Evolutionary conservation across 2,329 filamentous ascomycete species (phyloP), one percentile per base, ranked within the genome.

Genomic region (Xylariaceae sp.): DNA sequence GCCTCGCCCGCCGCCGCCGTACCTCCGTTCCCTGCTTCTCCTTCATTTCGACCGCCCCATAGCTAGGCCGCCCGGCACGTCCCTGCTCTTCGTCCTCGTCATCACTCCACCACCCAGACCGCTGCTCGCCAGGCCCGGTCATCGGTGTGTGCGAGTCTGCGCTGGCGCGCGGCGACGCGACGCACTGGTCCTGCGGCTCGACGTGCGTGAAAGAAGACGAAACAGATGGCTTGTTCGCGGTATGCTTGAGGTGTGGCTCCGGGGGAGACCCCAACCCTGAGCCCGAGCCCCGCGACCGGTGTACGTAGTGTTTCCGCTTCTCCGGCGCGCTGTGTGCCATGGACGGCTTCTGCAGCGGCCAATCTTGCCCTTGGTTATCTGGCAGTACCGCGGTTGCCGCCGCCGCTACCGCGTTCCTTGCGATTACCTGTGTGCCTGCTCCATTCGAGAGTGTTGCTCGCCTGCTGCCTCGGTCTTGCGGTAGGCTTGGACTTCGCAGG

Each of bases 61-160:
- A 49, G 45, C 56, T 10, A 9, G 50, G 21, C 41, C 40, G 22
- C n/a, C 37, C 19, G 46, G 50, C 5, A 3, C 47, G 46, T 6
- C 36, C 49, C n/a, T 44, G 37, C 43, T 53, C 55, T 6, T 34
- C 56, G 16, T 57, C 51, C 1, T 56, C 53, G 2, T 59, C 57
- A 3, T 59, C 57, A 37, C 49, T 55, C 52, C 52, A 57, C 57
- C 57, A 57, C 2, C 55, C 54, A 5, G 57, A 59, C 43, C 54
- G 56, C 51, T 56, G 57, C 47, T 58, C 57, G 7, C 49, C 44
- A 1, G 47, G 54, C 1, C 51, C 49, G 8, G 26, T 34, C 13
- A 55, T 55, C 12, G 55, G 55, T 8, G 57, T 55, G 34, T 44
- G 47, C 44, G 57, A 55, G 16, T 53, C 57, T 15, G 52, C 55